Evolutionary conservation across 345 rosid genomes (phyloP).

Genomic region (Eucalyptus albens): DNA sequence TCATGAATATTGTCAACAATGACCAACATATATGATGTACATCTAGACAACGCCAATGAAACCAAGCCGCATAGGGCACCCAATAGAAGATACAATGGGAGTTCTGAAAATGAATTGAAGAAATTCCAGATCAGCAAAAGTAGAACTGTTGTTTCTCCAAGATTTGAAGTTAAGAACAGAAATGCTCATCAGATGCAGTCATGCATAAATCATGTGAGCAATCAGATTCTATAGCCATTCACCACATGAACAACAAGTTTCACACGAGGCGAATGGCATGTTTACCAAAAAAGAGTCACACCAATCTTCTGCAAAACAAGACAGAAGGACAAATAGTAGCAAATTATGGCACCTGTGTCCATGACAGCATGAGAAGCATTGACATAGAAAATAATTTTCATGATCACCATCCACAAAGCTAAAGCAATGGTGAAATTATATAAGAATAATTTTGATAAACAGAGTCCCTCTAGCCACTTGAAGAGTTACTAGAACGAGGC

Average conservation of each 20-base stretch:
- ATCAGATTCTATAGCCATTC: not conserved
- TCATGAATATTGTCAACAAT: slow-evolving; percentile 44
- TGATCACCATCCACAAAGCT: not conserved
- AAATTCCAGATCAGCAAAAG: not conserved
- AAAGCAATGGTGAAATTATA: not conserved
- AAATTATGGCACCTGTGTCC: not conserved
- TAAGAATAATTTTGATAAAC: not conserved
- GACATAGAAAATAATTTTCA: not conserved
- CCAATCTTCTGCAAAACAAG: not conserved
- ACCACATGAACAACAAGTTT: not conserved
- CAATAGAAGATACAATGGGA: slow-evolving; percentile 77
- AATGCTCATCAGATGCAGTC: not conserved
- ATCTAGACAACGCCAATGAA: slow-evolving; percentile 58
- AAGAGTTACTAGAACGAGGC: not conserved
- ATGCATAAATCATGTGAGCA: not conserved
- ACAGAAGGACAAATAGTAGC: not conserved
- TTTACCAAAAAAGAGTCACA: not conserved
- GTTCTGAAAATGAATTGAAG: slow-evolving; percentile 41
- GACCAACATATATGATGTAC: slow-evolving; percentile 58
- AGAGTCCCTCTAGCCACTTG: not conserved
- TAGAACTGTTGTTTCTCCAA: not conserved
- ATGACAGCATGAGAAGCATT: not conserved
- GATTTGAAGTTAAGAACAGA: not conserved
- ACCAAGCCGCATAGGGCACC: slow-evolving; percentile 76
- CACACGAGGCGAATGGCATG: not conserved